Evolutionary conservation across 257 asterid genomes (phyloP).

Genomic region (Plantago major): DNA sequence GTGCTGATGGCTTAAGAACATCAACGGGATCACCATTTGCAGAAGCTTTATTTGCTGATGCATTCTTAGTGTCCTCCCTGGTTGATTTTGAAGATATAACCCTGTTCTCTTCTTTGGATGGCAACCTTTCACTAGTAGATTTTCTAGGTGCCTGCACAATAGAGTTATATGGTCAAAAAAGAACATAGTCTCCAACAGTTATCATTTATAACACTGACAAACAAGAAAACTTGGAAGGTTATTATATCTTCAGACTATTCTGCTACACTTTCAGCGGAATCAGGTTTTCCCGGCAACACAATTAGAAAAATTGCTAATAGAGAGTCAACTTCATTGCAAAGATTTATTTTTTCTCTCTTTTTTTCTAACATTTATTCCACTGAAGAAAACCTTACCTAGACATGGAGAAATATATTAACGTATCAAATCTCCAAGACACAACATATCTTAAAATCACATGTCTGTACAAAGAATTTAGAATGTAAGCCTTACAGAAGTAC

Average conservation of each 20-base stretch:
- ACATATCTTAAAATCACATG: background rate
- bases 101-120: slow-evolving; percentile 57
- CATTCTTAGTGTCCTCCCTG: slow-evolving; percentile 49
- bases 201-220: slow-evolving; percentile 3
- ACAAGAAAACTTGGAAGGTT: background rate
- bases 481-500: slow-evolving; percentile 62
- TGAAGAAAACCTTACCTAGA: too few relatives aligned
- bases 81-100: slow-evolving; percentile 40
- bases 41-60: slow-evolving; percentile 43
- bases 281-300: too few relatives aligned
- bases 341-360: too few relatives aligned
- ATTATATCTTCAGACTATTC: too few relatives aligned
- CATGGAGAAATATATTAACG: background rate
- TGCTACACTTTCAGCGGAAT: too few relatives aligned
- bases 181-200: slow-evolving; percentile 8
- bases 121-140: slow-evolving; percentile 56
- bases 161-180: slow-evolving; percentile 14
- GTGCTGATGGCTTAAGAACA: slow-evolving; percentile 41
- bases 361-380: too few relatives aligned
- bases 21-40: slow-evolving; percentile 45
- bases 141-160: slow-evolving; percentile 67
- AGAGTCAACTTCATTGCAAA: too few relatives aligned
- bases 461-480: background rate
- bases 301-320: too few relatives aligned
- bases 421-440: background rate